These are phyloP conservation scores for Cyberlindnera nakhonratchasimensis DNA, from an alignment of 805 yeast species.

Conservation along the genomic window DNA sequence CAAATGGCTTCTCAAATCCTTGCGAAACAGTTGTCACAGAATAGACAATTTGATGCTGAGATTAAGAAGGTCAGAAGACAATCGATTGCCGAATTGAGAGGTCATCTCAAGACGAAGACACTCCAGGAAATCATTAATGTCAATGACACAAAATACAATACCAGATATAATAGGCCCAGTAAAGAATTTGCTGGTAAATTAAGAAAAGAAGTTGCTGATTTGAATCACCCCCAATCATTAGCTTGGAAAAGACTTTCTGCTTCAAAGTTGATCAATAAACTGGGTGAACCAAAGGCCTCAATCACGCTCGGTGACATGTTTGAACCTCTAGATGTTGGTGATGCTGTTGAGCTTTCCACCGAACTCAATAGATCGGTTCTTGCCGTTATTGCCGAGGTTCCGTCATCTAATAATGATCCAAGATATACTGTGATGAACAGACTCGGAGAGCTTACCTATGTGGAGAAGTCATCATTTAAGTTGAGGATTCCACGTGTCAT, in stretches of 20 bases:
- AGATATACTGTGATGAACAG: constrained; percentile 54
- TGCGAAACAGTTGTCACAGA: background rate
- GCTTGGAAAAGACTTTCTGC: background rate
- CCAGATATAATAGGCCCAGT: constrained; percentile 14
- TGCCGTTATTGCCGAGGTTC: constrained; percentile 53
- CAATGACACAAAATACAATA: constrained; percentile 5
- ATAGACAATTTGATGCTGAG: background rate
- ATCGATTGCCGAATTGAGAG: constrained; percentile 19
- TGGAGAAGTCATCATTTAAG: constrained; percentile 41
- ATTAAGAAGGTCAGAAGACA: constrained; percentile 11
- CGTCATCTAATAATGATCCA: constrained; percentile 45
- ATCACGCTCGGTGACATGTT: constrained; percentile 15
- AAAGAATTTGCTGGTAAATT: constrained; percentile 6
- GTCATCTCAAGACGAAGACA: constrained; percentile 10
- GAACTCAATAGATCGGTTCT: constrained; percentile 42
- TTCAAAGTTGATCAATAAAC: background rate
- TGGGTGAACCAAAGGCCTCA: constrained; percentile 4
- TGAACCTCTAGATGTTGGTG: constrained; percentile 44
- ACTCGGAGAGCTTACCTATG: constrained; percentile 54
- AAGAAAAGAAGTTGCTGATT: constrained; percentile 1
- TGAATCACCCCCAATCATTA: background rate
- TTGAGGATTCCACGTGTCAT: constrained; percentile 54
- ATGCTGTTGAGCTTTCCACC: constrained; percentile 51
- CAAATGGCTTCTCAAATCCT: background rate
- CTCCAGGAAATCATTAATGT: constrained; percentile 9